Evolutionary conservation across 208 protist species (phyloP), one percentile per base, ranked within the genome.

Genomic region (Strigomonas oncopelti): DNA sequence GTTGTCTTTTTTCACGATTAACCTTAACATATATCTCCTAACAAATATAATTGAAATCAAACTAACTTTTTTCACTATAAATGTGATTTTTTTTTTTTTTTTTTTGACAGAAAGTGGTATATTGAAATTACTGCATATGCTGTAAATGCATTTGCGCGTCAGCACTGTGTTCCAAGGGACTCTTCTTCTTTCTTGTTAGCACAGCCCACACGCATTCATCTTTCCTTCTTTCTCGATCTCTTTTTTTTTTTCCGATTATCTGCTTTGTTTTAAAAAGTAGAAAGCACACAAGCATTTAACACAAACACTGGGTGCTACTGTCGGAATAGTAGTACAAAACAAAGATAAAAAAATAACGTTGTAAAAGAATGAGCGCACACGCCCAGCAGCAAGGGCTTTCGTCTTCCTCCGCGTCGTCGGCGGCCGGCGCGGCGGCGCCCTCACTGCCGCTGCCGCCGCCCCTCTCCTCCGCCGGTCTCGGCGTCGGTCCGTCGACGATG

Each of bases 1-100:
- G 61, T 29, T 3, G 68, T 60, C 4, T 74, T 74, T 61, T 63
- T 59, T 46, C n/a, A 45, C 36, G 65, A 38, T 54, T 63, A 61
- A 58, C 11, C 4, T 51, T 24, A 59, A 38, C 11, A 59, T 29
- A 55, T 27, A 27, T 13, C n/a, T n/a, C 52, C 7, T 9, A 59
- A 38, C 11, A 59, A 59, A 55, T 27, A 27, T 13, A 9, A 27
- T 55, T 22, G 5, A 27, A 27, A 9, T 55, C 7, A 28, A 22
- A 27, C 22, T 55, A 56, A 24, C n/a, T n/a, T 0, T 16, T n/a
- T 61, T 32, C 13, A 51, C 31, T 8, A 18, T 11, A 28, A 28
- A 64, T 20, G 13, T 22, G 16, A 34, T 34, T 45, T 34, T 34
- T 64, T 59, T 28, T 61, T 29, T 53, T 34, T 45, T 22, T 24